Percentiles rank a stretch among this genome's conserved stretches.
Conservation (phyloP, 202 grass and related monocot species). For the Panicum hallii region DNA sequence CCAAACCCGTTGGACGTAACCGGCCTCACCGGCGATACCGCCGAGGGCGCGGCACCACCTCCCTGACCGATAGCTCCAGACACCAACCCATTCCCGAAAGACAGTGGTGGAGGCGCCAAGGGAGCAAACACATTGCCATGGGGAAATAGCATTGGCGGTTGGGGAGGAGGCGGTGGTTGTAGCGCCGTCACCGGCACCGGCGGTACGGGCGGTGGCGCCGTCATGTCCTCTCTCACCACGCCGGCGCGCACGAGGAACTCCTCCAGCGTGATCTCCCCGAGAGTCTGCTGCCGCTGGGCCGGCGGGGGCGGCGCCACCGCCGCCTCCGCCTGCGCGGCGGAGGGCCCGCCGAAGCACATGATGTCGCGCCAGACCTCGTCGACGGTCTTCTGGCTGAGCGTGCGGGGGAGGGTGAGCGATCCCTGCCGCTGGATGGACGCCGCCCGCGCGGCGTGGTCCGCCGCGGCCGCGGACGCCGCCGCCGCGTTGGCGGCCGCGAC, state of each 20-base stretch:
- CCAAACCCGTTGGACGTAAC: slow-evolving; percentile 48
- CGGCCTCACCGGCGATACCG: slow-evolving; percentile 47
- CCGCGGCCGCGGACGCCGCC: not conserved
- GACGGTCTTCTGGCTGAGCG: slow-evolving; percentile 93
- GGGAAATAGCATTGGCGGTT: slow-evolving; percentile 39
- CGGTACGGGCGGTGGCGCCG: slow-evolving; percentile 35
- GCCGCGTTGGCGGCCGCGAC: slow-evolving; percentile 33
- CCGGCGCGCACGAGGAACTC: slow-evolving; percentile 86
- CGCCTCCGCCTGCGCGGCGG: not conserved
- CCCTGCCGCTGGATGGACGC: slow-evolving; percentile 66
- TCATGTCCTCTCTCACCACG: slow-evolving; percentile 66
- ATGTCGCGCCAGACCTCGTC: slow-evolving; percentile 89
- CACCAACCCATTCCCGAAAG: slow-evolving; percentile 52
- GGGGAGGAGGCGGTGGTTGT: not conserved
- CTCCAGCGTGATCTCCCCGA: slow-evolving; percentile 85
- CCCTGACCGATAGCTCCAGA: slow-evolving; percentile 47
- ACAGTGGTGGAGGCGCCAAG: slow-evolving; percentile 37
- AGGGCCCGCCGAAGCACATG: slow-evolving; percentile 35
- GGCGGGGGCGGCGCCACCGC: slow-evolving; percentile 12
- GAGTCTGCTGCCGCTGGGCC: slow-evolving; percentile 58
- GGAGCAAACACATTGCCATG: slow-evolving; percentile 48
- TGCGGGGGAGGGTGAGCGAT: slow-evolving; percentile 72
- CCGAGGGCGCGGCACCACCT: slow-evolving; percentile 14
- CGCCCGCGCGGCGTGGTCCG: not conserved
- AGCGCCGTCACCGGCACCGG: not conserved